Percentiles rank a stretch among this genome's conserved stretches.
Evolutionary conservation across 768 basidiomycete genomes (phyloP).

Genomic region (Naganishia randhawae): DNA sequence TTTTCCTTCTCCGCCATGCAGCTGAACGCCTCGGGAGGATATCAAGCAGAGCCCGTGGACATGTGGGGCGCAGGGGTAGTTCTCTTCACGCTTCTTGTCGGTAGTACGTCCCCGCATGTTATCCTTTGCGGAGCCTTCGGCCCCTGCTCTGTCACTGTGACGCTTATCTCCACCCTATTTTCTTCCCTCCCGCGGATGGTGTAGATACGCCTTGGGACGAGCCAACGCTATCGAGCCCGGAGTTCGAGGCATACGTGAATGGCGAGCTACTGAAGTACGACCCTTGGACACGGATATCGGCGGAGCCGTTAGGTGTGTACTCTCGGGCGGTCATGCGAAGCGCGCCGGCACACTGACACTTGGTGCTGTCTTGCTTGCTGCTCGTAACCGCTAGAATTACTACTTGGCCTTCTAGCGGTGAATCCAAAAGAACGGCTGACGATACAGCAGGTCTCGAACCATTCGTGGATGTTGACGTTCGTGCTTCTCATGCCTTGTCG

Average conservation of each 20-base stretch:
- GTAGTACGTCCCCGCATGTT: conserved; percentile 61
- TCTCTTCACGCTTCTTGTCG: conserved; percentile 79
- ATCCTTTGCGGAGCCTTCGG: too few relatives aligned
- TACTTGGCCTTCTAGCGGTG: conserved; percentile 70
- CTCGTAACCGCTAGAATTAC: conserved; percentile 70
- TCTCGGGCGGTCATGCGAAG: not conserved
- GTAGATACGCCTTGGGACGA: conserved; percentile 98
- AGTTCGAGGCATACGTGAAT: conserved; percentile 70
- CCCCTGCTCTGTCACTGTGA: too few relatives aligned
- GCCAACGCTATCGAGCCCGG: conserved; percentile 70
- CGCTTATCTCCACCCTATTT: not conserved
- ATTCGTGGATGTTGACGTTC: conserved; percentile 74
- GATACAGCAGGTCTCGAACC: conserved; percentile 58
- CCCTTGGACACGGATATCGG: conserved; percentile 72
- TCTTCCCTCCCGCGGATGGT: not conserved
- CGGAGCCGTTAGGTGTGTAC: conserved; percentile 62
- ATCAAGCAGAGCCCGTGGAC: conserved; percentile 88
- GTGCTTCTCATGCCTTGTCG: conserved; percentile 28
- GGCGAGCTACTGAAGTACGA: conserved; percentile 69
- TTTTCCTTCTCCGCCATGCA: too few relatives aligned
- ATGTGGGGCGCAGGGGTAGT: conserved; percentile 96
- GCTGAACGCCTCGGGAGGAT: conserved; percentile 66
- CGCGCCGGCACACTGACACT: not conserved
- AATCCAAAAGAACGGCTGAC: conserved; percentile 67
- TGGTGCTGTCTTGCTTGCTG: too few relatives aligned